Conservation (phyloP, 108 stramenopile species). For the Skeletonema grethae region DNA sequence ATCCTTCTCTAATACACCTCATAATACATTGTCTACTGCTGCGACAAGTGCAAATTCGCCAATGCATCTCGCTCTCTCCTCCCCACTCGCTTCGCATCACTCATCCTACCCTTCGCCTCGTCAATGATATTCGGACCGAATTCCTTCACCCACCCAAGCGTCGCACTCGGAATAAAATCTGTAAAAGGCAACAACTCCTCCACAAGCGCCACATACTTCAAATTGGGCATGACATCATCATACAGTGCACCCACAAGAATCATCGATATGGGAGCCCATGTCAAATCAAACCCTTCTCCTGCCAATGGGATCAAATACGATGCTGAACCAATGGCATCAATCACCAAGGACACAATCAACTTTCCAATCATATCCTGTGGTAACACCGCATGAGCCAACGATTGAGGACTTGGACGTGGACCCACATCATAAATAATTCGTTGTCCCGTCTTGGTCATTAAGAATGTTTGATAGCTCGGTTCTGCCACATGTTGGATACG, state of each 20-base stretch:
- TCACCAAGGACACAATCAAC: constrained; percentile 59
- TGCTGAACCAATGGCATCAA: constrained; percentile 83
- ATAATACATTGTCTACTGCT: neutral
- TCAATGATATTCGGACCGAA: constrained; percentile 58
- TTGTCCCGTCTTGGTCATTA: constrained; percentile 62
- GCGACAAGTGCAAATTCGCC: constrained; percentile 12
- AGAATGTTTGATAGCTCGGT: constrained; percentile 56
- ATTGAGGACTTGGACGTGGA: constrained; percentile 76
- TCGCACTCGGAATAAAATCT: constrained; percentile 89
- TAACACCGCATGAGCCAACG: constrained; percentile 55
- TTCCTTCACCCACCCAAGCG: constrained; percentile 85
- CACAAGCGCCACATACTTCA: constrained; percentile 79
- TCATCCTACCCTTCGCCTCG: constrained; percentile 31
- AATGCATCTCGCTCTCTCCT: constrained; percentile 22
- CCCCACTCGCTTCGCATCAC: constrained; percentile 11
- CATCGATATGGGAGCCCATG: constrained; percentile 91
- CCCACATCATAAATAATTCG: constrained; percentile 78
- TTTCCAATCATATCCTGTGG: constrained; percentile 71
- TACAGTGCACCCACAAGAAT: constrained; percentile 89
- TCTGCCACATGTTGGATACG: constrained; percentile 40
- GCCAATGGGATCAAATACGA: constrained; percentile 85
- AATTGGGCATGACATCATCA: constrained; percentile 62
- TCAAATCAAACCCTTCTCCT: constrained; percentile 86
- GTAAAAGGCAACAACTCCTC: constrained; percentile 94
- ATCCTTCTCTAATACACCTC: no score